These are phyloP conservation scores for Dendrobium catenatum DNA, from an alignment of 106 monocot genomes.

Conservation along the genomic window DNA sequence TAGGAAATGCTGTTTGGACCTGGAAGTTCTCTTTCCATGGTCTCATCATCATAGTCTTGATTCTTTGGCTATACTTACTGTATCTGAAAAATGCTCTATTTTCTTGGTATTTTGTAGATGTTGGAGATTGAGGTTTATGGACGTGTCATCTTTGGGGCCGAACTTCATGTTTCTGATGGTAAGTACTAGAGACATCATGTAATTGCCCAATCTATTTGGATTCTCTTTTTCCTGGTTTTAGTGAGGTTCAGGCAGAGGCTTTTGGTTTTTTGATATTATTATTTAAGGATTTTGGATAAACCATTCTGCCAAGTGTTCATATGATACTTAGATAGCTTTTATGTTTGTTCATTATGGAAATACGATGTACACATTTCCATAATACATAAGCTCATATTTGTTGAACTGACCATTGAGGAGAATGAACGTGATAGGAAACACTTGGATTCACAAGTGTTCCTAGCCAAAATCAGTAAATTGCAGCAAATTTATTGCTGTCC, in stretches of 20 bases:
- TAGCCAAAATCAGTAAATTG: too few species aligned
- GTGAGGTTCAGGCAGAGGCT: not conserved
- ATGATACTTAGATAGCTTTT: not conserved
- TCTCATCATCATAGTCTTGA: not conserved
- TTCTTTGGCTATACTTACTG: not conserved
- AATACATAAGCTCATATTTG: too few species aligned
- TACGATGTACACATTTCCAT: too few species aligned
- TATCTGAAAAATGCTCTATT: not conserved
- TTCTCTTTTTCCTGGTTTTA: not conserved
- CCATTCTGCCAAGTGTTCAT: not conserved
- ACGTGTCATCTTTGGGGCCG: conserved; percentile 17
- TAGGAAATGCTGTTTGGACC: not conserved
- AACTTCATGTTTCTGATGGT: conserved; percentile 36
- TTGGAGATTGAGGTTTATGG: conserved; percentile 23
- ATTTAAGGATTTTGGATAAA: not conserved
- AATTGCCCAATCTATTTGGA: not conserved
- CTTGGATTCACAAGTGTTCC: too few species aligned
- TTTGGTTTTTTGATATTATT: not conserved
- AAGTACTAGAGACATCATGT: conserved; percentile 4
- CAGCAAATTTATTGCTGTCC: too few species aligned
- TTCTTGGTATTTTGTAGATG: conserved; percentile 27
- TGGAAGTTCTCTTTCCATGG: not conserved
- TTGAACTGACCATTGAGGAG: too few species aligned
- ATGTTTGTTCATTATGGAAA: too few species aligned
- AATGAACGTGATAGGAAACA: too few species aligned